Evolutionary conservation across 2,329 filamentous ascomycete species (phyloP).

Genomic region (Xylaria arbuscula): DNA sequence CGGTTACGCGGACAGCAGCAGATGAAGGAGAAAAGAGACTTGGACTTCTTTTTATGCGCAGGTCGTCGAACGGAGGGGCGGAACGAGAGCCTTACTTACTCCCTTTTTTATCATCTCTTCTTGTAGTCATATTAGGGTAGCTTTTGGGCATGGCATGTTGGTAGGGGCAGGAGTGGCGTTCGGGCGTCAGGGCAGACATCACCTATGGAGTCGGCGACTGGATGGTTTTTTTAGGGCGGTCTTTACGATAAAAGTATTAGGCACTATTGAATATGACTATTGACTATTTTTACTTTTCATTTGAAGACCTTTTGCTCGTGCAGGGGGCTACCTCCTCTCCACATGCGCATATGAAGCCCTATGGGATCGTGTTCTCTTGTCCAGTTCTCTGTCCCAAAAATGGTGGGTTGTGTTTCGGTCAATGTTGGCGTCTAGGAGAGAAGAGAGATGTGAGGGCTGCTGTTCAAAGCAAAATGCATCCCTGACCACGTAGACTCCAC

Average conservation of each 20-base stretch:
- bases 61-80: neutral
- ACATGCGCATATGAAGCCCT: neutral
- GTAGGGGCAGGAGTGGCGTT: conserved; percentile 19
- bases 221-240: conserved; percentile 10
- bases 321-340: neutral
- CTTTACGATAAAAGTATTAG: conserved; percentile 19
- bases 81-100: neutral
- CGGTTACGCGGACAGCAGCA: neutral
- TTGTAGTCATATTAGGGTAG: conserved; percentile 14
- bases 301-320: too few relatives aligned
- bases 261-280: conserved; percentile 27
- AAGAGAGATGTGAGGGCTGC: neutral
- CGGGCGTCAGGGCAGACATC: conserved; percentile 18
- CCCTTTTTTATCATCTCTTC: conserved; percentile 11
- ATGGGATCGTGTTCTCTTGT: neutral
- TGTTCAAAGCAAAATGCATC: neutral
- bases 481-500: too few relatives aligned
- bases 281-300: neutral
- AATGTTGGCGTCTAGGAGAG: neutral
- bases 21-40: too few relatives aligned
- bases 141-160: conserved; percentile 20
- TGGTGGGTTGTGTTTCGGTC: neutral
- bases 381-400: neutral
- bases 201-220: neutral
- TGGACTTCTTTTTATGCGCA: neutral